Evolutionary conservation across 2,329 filamentous ascomycete species (phyloP).

Genomic region (Penicillium carneum): DNA sequence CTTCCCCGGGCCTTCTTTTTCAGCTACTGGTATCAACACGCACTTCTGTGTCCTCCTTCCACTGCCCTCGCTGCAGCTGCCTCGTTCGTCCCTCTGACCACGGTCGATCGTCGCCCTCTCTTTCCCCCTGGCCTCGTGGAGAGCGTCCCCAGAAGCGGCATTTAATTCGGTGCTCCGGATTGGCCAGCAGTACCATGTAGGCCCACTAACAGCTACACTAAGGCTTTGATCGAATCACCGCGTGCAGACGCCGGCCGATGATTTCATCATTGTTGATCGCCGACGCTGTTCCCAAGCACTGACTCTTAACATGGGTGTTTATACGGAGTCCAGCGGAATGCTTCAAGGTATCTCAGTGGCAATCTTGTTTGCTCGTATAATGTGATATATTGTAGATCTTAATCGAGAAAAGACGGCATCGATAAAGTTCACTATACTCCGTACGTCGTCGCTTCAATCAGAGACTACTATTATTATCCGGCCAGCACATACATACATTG

Average conservation of each 20-base stretch:
- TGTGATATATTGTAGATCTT: no score
- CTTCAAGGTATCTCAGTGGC: conserved; percentile 1
- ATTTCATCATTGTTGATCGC: conserved; percentile 30
- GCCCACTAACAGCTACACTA: conserved; percentile 18
- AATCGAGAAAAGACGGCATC: no score
- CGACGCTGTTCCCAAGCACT: conserved; percentile 16
- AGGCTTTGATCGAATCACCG: conserved; percentile 30
- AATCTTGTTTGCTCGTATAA: neutral
- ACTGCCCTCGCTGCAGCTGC: conserved; percentile 35
- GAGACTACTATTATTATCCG: neutral
- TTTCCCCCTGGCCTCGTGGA: conserved; percentile 27
- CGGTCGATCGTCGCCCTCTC: conserved; percentile 29
- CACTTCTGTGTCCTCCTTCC: conserved; percentile 8
- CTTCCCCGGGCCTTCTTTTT: neutral
- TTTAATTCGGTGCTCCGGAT: conserved; percentile 33
- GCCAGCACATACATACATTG: conserved; percentile 10
- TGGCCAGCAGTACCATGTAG: conserved; percentile 22
- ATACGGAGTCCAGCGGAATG: neutral
- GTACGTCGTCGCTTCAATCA: neutral
- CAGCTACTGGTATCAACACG: conserved; percentile 22
- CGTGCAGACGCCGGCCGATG: conserved; percentile 25
- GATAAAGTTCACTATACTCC: no score
- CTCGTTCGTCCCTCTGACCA: conserved; percentile 29
- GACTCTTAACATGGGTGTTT: conserved; percentile 3
- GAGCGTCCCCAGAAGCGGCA: conserved; percentile 33